phyloP scores from a whole-genome alignment of 331 rosid genomes.

The Malus hybrid region DNA sequence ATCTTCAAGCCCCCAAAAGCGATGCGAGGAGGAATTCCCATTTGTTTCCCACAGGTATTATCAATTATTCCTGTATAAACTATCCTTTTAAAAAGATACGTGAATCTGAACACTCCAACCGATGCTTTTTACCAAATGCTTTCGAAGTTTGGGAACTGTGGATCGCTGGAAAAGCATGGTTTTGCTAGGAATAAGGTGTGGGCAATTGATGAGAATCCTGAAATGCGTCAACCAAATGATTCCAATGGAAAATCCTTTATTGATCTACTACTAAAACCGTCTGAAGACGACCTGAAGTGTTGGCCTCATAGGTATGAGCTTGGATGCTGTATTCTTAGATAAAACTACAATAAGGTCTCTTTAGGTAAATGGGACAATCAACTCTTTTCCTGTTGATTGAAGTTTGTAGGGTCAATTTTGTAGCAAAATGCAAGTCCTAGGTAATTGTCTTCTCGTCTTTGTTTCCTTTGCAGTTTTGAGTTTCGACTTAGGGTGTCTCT shows the following conservation, averaged over 20 bases:
- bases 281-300: constrained; percentile 71
- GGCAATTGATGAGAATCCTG: constrained; percentile 66
- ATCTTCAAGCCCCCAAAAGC: constrained; percentile 69
- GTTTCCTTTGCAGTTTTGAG: constrained; percentile 54
- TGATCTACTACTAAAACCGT: constrained; percentile 68
- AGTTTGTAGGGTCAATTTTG: not conserved
- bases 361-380: not conserved
- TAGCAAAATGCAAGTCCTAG: not conserved
- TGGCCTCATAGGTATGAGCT: constrained; percentile 75
- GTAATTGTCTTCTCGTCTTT: not conserved
- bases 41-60: constrained; percentile 84
- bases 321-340: constrained; percentile 6
- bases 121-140: constrained; percentile 15
- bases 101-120: not conserved
- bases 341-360: not conserved
- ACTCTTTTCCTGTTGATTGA: not conserved
- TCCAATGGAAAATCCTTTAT: constrained; percentile 51
- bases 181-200: constrained; percentile 86
- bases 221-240: constrained; percentile 45
- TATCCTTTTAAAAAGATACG: not conserved
- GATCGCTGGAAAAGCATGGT: constrained; percentile 77
- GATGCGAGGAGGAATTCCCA: constrained; percentile 81
- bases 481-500: constrained; percentile 80
- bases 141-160: constrained; percentile 76
- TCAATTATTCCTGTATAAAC: constrained; percentile 2